Conservation (phyloP, 495 filamentous ascomycete genomes). For the Neurospora sp. region DNA sequence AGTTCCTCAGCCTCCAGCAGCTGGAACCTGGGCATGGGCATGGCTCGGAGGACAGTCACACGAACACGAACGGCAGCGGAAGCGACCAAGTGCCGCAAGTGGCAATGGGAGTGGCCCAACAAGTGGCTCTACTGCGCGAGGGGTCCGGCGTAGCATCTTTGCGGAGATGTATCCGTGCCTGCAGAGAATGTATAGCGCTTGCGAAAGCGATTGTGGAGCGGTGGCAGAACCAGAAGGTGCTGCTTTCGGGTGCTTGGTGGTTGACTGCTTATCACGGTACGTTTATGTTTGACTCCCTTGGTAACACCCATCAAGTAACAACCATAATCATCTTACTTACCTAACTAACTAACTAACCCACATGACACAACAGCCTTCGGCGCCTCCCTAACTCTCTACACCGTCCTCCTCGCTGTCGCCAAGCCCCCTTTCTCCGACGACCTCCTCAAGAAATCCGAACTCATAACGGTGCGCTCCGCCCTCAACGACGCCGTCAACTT, state of each 20-base stretch:
- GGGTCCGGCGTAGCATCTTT: background rate
- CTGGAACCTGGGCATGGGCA: background rate
- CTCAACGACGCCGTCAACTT: background rate
- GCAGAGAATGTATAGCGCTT: background rate
- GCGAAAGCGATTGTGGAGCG: background rate
- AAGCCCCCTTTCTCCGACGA: background rate
- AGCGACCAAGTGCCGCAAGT: too few species aligned
- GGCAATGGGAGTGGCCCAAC: too few species aligned
- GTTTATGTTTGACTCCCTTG: background rate
- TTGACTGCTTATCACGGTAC: background rate
- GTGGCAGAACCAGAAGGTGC: background rate
- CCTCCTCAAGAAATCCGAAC: background rate
- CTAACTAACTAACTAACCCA: background rate
- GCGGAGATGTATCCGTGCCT: background rate
- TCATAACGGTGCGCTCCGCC: background rate
- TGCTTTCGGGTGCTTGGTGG: background rate
- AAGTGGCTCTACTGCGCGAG: background rate
- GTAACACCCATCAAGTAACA: background rate
- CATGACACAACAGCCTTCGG: background rate
- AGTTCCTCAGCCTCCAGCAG: background rate
- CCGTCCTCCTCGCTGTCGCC: background rate
- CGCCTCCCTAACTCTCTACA: background rate
- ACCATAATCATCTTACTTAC: background rate
- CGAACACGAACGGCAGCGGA: background rate
- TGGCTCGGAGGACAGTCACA: background rate